Base-by-base conservation (phyloP, 306 rosid species). In the Senna siamea region DNA sequence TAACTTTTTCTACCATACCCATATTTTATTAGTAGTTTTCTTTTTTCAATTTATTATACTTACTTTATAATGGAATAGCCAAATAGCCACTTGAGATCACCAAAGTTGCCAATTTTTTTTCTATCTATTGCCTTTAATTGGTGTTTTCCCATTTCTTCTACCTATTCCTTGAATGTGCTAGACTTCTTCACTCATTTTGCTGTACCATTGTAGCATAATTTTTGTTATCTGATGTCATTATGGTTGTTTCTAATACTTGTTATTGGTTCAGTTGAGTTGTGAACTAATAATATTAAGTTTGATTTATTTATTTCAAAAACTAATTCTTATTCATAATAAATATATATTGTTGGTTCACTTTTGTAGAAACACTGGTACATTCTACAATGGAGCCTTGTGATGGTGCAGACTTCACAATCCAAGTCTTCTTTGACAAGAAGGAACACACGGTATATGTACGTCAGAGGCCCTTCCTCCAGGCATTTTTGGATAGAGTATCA, bases 281-380 rank as follows among this genome's bases (percentile, higher is more conserved):
- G 43, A n/a, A 41, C 26, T 60, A 37, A 4, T 58, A 10, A n/a
- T 53, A 41, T 43, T n/a, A 20, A 44, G n/a, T 46, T 17, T 32
- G 20, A 32, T 60, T 61, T 70, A 38, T 48, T 37, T 38, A 14
- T 48, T 11, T 9, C 14, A 48, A 63, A 61, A 17, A 3, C 8
- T 37, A 4, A 32, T 52, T 71, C 1, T 32, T 67, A 14, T 48
- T 56, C 41, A 28, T 22, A 54, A 73, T 12, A 14, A 65, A 28
- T 72, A n/a, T 48, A 26, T 35, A 15, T 76, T 68, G 46, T 53
- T 64, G 60, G 34, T 76, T 70, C 48, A 15, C 55, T 38, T 73
- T 10, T 71, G 75, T 89, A 92, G 97, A 92, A 83, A 92, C 97
- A 13, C 85, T 92, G 69, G 85, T 92, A 74, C 97, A 92, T 80